Percentiles rank a stretch among this genome's conserved stretches.
These are phyloP conservation scores for Leucoagaricus sp. DNA, from an alignment of 1,284 basidiomycete genomes.

Conservation along the genomic window DNA sequence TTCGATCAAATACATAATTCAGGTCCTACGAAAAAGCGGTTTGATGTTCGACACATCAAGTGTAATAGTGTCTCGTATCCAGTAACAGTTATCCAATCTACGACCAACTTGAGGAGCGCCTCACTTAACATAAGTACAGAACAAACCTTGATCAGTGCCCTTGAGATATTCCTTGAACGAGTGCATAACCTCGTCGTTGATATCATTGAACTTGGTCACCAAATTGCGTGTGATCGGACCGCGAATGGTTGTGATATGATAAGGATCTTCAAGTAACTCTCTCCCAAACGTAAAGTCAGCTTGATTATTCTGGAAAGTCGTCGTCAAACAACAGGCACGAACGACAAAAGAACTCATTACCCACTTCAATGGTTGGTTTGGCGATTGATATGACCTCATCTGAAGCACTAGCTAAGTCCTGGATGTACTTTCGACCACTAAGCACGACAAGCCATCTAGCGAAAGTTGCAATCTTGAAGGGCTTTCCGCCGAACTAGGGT, in stretches of 20 bases:
- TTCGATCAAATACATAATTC: constrained; percentile 21
- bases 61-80: constrained; percentile 18
- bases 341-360: background rate
- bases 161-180: constrained; percentile 17
- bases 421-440: constrained; percentile 8
- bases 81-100: constrained; percentile 22
- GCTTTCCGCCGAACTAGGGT: constrained; percentile 10
- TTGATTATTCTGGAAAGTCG: background rate
- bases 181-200: constrained; percentile 20
- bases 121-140: background rate
- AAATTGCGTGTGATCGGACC: constrained; percentile 19
- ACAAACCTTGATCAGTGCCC: constrained; percentile 1
- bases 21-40: constrained; percentile 26
- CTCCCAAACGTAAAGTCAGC: constrained; percentile 19
- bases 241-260: constrained; percentile 18
- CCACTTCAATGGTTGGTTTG: constrained; percentile 8
- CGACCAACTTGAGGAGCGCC: background rate
- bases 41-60: constrained; percentile 23
- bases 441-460: constrained; percentile 17
- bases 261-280: constrained; percentile 11
- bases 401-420: constrained; percentile 16
- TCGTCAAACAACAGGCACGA: background rate
- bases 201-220: constrained; percentile 11
- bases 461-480: constrained; percentile 17
- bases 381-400: constrained; percentile 16